These are phyloP conservation scores for Cyberlindnera mississippiensis DNA, from an alignment of 805 yeast genomes.

Conservation along the genomic window DNA sequence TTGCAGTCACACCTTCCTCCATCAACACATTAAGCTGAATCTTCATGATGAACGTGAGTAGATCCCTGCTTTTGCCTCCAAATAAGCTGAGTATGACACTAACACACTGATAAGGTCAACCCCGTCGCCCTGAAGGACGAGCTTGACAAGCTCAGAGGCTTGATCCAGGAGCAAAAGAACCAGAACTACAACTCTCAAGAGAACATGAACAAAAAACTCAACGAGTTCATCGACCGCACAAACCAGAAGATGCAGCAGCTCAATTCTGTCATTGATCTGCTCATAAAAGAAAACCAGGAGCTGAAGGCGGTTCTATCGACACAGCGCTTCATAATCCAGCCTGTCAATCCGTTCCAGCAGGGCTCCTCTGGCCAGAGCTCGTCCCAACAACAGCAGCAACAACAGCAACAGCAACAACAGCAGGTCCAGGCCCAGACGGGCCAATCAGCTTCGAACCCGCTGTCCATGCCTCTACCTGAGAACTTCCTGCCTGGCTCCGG, in stretches of 20 bases:
- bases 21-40: no score
- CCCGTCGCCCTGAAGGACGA: slow-evolving; percentile 22
- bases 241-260: slow-evolving; percentile 22
- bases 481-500: slow-evolving; percentile 10
- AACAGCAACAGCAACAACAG: neutral
- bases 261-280: slow-evolving; percentile 21
- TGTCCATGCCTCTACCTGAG: slow-evolving; percentile 13
- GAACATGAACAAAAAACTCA: slow-evolving; percentile 20
- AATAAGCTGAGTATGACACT: no score
- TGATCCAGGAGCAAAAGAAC: slow-evolving; percentile 22
- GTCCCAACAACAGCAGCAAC: slow-evolving; percentile 6
- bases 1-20: no score
- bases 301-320: slow-evolving; percentile 20
- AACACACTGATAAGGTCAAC: slow-evolving; percentile 9
- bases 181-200: slow-evolving; percentile 22
- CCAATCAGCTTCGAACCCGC: slow-evolving; percentile 7
- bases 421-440: neutral
- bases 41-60: slow-evolving; percentile 13
- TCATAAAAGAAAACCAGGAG: slow-evolving; percentile 28
- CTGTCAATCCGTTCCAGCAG: slow-evolving; percentile 14
- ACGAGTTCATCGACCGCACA: slow-evolving; percentile 22
- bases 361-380: slow-evolving; percentile 1
- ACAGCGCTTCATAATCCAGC: slow-evolving; percentile 25
- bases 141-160: slow-evolving; percentile 22
- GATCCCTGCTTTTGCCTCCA: no score